Conservation (phyloP, 2,329 filamentous ascomycete genomes). For the Penicillium sp. region DNA sequence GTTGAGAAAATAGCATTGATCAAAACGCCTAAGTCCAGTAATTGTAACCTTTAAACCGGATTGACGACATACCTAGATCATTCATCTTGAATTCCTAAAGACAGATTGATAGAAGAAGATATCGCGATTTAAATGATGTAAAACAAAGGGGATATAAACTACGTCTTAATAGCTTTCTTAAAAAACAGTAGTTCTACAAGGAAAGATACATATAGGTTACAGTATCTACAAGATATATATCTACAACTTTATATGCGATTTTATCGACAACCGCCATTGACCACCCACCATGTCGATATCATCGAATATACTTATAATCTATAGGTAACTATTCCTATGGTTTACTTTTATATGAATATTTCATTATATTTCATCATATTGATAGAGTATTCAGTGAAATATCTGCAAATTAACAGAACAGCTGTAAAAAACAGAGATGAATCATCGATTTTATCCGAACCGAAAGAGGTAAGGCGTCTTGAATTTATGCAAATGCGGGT, state of each 20-base stretch:
- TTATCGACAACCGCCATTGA: neutral
- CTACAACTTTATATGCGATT: neutral
- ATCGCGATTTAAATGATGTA: neutral
- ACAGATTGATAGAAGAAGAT: neutral
- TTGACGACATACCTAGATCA: neutral
- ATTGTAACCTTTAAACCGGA: neutral
- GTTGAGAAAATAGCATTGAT: neutral
- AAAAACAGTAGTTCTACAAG: neutral
- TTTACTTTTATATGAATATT: neutral
- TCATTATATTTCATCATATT: neutral
- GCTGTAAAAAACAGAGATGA: constrained; percentile 2
- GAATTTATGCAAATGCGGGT: constrained; percentile 1
- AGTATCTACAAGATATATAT: neutral
- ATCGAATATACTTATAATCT: constrained; percentile 1
- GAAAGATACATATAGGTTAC: neutral
- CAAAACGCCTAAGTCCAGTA: neutral
- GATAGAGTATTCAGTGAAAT: neutral
- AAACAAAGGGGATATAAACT: neutral
- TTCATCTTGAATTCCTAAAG: neutral
- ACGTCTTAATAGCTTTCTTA: neutral
- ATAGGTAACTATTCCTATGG: neutral
- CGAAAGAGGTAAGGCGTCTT: neutral
- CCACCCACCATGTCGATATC: neutral
- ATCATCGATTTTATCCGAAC: constrained; percentile 3
- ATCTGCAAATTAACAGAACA: neutral